Evolutionary conservation across 2,329 filamentous ascomycete species (phyloP), one percentile per base, ranked within the genome.

Genomic region (Biscogniauxia sp.): DNA sequence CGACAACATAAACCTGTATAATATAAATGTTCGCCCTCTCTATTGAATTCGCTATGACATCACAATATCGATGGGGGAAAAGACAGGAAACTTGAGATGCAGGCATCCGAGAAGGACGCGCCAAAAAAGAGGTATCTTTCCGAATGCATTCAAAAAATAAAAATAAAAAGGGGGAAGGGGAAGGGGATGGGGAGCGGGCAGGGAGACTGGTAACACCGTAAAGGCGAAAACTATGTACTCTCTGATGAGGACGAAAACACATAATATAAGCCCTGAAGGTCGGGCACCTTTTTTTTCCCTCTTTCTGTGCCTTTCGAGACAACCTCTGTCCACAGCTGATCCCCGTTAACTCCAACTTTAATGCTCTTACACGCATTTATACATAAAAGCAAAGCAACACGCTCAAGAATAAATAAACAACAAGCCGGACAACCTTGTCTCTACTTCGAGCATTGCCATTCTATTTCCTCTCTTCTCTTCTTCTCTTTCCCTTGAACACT

Each of bases 281-380:
- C 20, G 20, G 17, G 9, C 49, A 51, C 20, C n/a, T 51, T 17
- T 51, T 19, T 51, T 51, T 51, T 51, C 13, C 9, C 26, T 28
- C 9, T 7, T 32, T 32, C 11, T 26, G 13, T 45, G 37, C 50
- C 50, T 51, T 51, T 51, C 20, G 25, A 54, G 19, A 17, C 52
- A 8, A 3, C 9, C 3, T 32, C 28, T 8, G 28, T 32, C 52
- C 9, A 9, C 23, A 54, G 26, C 28, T 25, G 25, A 23, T 20
- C 19, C 52, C 25, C 25, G 51, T 17, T 3, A 57, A 58, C 56
- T 53, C 56, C 56, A 54, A 49, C 56, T 58, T 45, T 58, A 58
- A 58, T 58, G 51, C 56, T 25, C 7, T 17, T 19, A 45, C 37
- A 55, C 54, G 26, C 20, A 25, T 20, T 54, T 54, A 13, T 54